Percentiles rank a stretch among this genome's conserved stretches.
These are phyloP conservation scores for Aureobasidium namibiae DNA, from an alignment of 2,329 filamentous ascomycete genomes.

Conservation along the genomic window DNA sequence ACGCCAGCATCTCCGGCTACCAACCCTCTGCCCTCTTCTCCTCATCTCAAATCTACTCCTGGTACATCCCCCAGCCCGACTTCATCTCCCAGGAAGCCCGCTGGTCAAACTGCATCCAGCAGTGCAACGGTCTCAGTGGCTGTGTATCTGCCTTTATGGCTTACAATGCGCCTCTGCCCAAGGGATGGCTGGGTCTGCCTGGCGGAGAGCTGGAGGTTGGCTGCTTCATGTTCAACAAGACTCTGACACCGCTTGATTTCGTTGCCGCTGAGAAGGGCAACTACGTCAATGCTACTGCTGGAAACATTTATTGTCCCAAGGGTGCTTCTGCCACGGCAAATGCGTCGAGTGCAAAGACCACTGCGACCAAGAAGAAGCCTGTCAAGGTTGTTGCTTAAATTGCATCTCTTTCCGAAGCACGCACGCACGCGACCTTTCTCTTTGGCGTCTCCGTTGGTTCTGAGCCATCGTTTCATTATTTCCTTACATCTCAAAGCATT, in stretches of 20 bases:
- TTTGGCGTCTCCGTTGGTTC: not conserved
- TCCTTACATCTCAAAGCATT: not conserved
- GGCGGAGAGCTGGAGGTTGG: slow-evolving; percentile 26
- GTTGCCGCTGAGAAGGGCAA: slow-evolving; percentile 23
- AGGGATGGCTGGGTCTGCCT: slow-evolving; percentile 25
- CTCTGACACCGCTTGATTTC: slow-evolving; percentile 24
- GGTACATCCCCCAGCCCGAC: slow-evolving; percentile 26
- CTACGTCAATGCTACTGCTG: slow-evolving; percentile 26
- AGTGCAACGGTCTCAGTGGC: slow-evolving; percentile 32
- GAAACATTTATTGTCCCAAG: slow-evolving; percentile 25
- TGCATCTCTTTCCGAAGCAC: too few species aligned
- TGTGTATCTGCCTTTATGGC: slow-evolving; percentile 32
- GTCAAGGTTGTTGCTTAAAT: not conserved
- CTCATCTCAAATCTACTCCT: slow-evolving; percentile 24
- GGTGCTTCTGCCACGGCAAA: not conserved
- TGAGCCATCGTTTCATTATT: not conserved
- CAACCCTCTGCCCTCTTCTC: slow-evolving; percentile 21
- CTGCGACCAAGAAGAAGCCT: slow-evolving; percentile 1
- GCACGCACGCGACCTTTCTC: too few species aligned
- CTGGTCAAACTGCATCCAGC: slow-evolving; percentile 29
- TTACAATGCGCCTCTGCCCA: slow-evolving; percentile 28
- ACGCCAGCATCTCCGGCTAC: slow-evolving; percentile 18
- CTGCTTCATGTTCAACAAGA: slow-evolving; percentile 29
- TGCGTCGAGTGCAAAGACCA: not conserved
- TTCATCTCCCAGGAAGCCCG: slow-evolving; percentile 12